A percentile compares a stretch with the other conserved stretches of the same genome.
Evolutionary conservation across 1,284 basidiomycete species (phyloP).

Genomic region (Agroathelia rolfsii): DNA sequence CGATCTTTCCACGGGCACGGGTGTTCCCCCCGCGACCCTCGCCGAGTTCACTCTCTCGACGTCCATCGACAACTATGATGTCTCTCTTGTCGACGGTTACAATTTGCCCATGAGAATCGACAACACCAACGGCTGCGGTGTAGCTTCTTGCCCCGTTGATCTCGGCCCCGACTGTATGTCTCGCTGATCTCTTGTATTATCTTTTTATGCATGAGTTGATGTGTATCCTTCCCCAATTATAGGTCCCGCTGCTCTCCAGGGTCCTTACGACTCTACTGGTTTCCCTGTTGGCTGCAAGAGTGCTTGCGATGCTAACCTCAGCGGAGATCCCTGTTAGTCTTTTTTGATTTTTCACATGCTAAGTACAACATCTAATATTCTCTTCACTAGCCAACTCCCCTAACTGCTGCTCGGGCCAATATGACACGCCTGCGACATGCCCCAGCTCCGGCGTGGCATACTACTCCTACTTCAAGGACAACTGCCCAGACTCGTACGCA

Average conservation of each 20-base stretch:
- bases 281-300: constrained; percentile 47
- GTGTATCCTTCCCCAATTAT: not conserved
- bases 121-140: constrained; percentile 39
- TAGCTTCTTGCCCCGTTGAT: constrained; percentile 43
- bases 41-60: constrained; percentile 44
- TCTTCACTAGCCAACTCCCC: constrained; percentile 28
- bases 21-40: constrained; percentile 52
- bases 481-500: constrained; percentile 45
- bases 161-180: constrained; percentile 35
- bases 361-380: not conserved
- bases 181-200: not conserved
- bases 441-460: constrained; percentile 35
- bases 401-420: constrained; percentile 48
- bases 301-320: constrained; percentile 46
- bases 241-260: constrained; percentile 43
- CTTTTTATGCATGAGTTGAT: constrained; percentile 1
- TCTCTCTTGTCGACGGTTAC: constrained; percentile 47
- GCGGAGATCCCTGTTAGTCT: constrained; percentile 30
- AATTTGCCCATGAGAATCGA: constrained; percentile 49
- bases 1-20: constrained; percentile 37
- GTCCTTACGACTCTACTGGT: constrained; percentile 41
- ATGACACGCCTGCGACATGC: constrained; percentile 39
- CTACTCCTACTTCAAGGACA: constrained; percentile 48
- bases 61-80: constrained; percentile 19
- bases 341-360: not conserved